phyloP scores from a whole-genome alignment of 2,329 filamentous ascomycete genomes.

The Ophiostoma ulmi region DNA sequence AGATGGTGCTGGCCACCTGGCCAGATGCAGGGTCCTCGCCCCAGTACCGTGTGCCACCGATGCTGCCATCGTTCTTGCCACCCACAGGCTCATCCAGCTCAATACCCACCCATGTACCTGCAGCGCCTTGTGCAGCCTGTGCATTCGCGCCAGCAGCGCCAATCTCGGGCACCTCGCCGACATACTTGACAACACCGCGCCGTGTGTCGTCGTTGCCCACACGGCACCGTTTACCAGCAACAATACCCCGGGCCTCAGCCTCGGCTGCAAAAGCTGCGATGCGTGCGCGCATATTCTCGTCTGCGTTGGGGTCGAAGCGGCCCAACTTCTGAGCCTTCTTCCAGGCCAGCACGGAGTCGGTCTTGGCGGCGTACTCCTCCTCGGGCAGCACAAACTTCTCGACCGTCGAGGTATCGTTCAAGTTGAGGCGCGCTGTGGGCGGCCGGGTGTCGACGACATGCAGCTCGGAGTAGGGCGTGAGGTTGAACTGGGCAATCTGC shows the following conservation, averaged over 20 bases:
- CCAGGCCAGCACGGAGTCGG: conserved; percentile 88
- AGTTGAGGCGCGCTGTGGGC: conserved; percentile 67
- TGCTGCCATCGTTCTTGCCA: conserved; percentile 74
- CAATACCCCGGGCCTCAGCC: conserved; percentile 63
- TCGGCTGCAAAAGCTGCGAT: conserved; percentile 64
- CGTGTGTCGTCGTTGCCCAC: conserved; percentile 63
- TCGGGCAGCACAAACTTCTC: conserved; percentile 88
- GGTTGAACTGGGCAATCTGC: conserved; percentile 58
- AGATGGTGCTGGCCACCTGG: conserved; percentile 29
- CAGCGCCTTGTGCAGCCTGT: conserved; percentile 23
- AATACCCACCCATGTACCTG: conserved; percentile 67
- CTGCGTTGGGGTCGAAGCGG: conserved; percentile 83
- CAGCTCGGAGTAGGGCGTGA: conserved; percentile 72
- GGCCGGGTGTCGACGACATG: conserved; percentile 77
- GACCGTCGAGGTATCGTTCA: conserved; percentile 72
- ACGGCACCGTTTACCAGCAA: conserved; percentile 57
- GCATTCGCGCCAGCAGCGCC: conserved; percentile 16
- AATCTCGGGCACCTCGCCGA: conserved; percentile 71
- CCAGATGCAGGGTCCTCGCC: conserved; percentile 46
- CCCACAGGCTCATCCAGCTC: conserved; percentile 73
- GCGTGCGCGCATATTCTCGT: conserved; percentile 67
- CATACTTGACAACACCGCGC: conserved; percentile 64
- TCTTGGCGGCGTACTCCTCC: conserved; percentile 77
- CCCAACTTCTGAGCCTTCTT: conserved; percentile 95
- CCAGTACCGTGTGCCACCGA: conserved; percentile 63